Base-by-base conservation (phyloP, 805 yeast species). In the Metschnikowia colocasiae region DNA sequence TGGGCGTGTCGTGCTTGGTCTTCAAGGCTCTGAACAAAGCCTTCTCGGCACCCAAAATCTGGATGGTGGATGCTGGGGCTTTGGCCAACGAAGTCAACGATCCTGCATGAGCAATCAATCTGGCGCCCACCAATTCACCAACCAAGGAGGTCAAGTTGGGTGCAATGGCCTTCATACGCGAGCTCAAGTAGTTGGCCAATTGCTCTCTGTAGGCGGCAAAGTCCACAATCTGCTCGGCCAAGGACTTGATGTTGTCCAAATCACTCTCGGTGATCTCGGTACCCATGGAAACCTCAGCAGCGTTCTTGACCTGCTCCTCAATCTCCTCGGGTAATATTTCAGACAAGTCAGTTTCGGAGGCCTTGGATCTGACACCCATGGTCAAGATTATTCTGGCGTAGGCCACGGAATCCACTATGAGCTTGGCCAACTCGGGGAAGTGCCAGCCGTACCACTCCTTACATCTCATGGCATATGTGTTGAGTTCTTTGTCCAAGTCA, bases 401-500 rank as follows among this genome's bases (percentile, higher is more conserved):
- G 40, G 97, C 97, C 60, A 88, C 92, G 57, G 96, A 91, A 73
- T 92, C 99, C 58, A 85, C 83, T 60, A 94, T 87, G 68, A 92
- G 89, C 80, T 94, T 94, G 62, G 97, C 97, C 82, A 94, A 82
- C 73, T 94, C 99, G 33, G 99, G 99, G 84, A 94, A 94, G 73
- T 94, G 99, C 99, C 99, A 94, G 57, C 99, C 99, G 74, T 94
- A 94, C 99, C 99, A 94, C 75, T 94, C 99, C 76, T 92, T 94
- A 74, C 92, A 82, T 76, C 99, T 84, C 99, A 94, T 94, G 58
- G 98, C 96, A 62, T 92, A 94, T 45, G 97, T 94, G 76, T 94
- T 94, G 61, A 94, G 80, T 71, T 94, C 99, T 75, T 94, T 94
- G 76, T 94, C 99, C 61, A 94, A 80, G 64, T 94, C 97, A 63